Evolutionary conservation across 2,329 filamentous ascomycete species (phyloP), one percentile per base, ranked within the genome.

Genomic region (Trichoderma sp.): DNA sequence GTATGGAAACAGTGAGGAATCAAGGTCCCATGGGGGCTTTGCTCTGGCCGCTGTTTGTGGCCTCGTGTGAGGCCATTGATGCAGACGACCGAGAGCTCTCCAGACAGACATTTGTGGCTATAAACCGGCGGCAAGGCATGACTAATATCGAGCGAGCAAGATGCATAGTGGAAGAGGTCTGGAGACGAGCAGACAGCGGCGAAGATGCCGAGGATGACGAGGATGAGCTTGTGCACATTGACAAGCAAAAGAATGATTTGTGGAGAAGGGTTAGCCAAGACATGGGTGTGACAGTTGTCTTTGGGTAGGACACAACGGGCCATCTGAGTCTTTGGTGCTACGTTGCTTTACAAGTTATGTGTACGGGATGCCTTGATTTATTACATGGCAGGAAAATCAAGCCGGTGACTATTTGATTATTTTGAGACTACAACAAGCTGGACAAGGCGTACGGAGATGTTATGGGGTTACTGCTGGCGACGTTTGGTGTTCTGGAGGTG

Each of bases 21-120:
- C 81, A 82, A 58, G 89, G 89, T 0, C 89, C 89, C 0, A 90
- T 91, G 87, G 85, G 87, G 2, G 89, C 89, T 3, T 81, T 91
- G 43, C 82, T 91, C 2, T 91, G 89, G 88, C 89, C 89, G 1
- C 81, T 91, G 3, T 91, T 91, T 75, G 88, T 89, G 11, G 87
- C 88, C 2, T 85, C 88, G 1, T 90, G 89, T 76, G 89, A 91
- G 77, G 89, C 89, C 0, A 80, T 83, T 9, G 82, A 78, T 18
- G 75, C 78, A 1, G 81, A 80, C 9, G 89, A 91, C 76, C 81
- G 89, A 18, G 82, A 81, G 6, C 79, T 88, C 21, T 87, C 89
- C 4, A 78, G 82, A 30, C 81, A 82, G 70, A 82, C 87, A 0
- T 91, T 91, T 75, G 77, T 79, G 5, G 86, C 85, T 6, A 83